Percentiles rank a stretch among this genome's conserved stretches.
These are phyloP conservation scores for Aureococcus anophagefferens DNA, from an alignment of 108 stramenopile genomes.

Conservation along the genomic window DNA sequence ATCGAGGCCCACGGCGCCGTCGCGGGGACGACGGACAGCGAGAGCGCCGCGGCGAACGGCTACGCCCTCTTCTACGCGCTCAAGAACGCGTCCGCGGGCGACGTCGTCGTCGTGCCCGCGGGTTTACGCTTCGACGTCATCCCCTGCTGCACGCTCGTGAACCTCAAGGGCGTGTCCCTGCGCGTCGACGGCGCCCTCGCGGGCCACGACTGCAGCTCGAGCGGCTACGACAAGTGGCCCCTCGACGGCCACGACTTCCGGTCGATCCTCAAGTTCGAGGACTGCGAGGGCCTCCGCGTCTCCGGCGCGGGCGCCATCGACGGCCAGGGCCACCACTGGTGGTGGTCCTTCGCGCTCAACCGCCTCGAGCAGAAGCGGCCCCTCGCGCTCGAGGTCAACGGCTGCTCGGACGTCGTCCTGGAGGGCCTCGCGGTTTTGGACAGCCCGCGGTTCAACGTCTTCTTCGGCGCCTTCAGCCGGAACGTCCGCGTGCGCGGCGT, in stretches of 20 bases:
- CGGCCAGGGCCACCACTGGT: background rate
- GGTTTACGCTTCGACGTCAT: background rate
- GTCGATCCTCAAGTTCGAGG: background rate
- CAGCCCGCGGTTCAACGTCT: background rate
- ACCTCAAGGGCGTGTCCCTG: background rate
- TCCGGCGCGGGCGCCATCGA: background rate
- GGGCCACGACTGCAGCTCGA: background rate
- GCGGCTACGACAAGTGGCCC: background rate
- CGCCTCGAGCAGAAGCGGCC: background rate
- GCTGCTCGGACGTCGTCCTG: background rate
- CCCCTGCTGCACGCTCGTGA: too few species aligned
- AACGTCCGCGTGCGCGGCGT: background rate
- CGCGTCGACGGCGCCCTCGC: background rate
- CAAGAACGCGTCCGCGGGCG: background rate
- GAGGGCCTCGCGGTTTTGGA: background rate
- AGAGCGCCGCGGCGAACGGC: background rate
- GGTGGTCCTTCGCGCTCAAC: background rate
- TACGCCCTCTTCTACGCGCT: background rate
- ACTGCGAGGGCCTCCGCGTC: background rate
- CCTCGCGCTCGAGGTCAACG: background rate
- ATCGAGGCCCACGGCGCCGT: too few species aligned
- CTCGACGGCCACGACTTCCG: background rate
- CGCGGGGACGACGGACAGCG: too few species aligned
- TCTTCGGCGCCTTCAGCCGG: background rate
- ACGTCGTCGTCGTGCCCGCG: background rate